Evolutionary conservation across 768 basidiomycete genomes (phyloP).

Genomic region (Holtermanniella nyarrowii): DNA sequence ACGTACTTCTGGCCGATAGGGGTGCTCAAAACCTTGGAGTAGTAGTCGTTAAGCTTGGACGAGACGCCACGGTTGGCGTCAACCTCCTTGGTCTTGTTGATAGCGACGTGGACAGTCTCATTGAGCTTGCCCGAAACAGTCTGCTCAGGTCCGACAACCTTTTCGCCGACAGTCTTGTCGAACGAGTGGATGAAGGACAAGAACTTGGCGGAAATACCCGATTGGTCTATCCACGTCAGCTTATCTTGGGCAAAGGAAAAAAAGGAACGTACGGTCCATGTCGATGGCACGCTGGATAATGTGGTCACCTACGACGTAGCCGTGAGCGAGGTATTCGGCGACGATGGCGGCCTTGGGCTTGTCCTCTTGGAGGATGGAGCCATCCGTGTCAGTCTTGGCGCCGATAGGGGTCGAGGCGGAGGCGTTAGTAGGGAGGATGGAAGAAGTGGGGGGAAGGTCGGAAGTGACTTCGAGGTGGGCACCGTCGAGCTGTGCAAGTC

Average conservation of each 20-base stretch:
- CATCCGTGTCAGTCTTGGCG: slow-evolving; percentile 11
- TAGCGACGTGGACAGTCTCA: slow-evolving; percentile 54
- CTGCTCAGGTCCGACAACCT: slow-evolving; percentile 64
- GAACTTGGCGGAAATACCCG: slow-evolving; percentile 82
- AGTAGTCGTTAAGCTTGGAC: slow-evolving; percentile 55
- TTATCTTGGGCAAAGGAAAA: slow-evolving; percentile 11
- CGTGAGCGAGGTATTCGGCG: slow-evolving; percentile 86
- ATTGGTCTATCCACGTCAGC: slow-evolving; percentile 55
- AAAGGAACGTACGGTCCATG: slow-evolving; percentile 39
- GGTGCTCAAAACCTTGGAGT: slow-evolving; percentile 54
- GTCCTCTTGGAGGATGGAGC: slow-evolving; percentile 63
- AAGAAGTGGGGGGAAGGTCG: slow-evolving; percentile 17
- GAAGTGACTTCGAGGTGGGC: slow-evolving; percentile 60
- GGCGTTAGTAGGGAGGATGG: slow-evolving; percentile 31
- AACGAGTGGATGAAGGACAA: slow-evolving; percentile 63
- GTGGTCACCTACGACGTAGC: slow-evolving; percentile 68
- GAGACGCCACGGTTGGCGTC: slow-evolving; percentile 73
- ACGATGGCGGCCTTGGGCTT: slow-evolving; percentile 70
- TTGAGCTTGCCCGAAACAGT: slow-evolving; percentile 68
- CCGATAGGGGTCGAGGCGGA: slow-evolving; percentile 35
- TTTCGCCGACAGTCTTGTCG: slow-evolving; percentile 60
- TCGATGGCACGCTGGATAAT: slow-evolving; percentile 53
- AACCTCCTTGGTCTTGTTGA: slow-evolving; percentile 58
- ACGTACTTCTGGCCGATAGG: slow-evolving; percentile 57
- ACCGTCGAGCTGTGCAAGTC: slow-evolving; percentile 51